A percentile compares a stretch with the other conserved stretches of the same genome.
These are phyloP conservation scores for Elymus sibiricus DNA, from an alignment of 176 grass and related monocot genomes.

Conservation along the genomic window DNA sequence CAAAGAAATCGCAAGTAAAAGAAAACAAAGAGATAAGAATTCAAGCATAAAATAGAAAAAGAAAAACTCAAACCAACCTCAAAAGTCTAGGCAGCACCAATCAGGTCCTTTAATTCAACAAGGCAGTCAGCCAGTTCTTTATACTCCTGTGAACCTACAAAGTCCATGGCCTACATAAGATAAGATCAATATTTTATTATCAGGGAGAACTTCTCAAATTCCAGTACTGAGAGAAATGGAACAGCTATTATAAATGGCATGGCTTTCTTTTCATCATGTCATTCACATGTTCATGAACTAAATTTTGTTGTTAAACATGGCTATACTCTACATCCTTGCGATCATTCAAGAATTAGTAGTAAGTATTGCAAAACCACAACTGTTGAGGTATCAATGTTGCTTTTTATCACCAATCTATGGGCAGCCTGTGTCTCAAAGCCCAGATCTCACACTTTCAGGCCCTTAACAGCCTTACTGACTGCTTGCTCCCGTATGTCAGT, in stretches of 20 bases:
- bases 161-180: conserved; percentile 57
- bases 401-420: neutral
- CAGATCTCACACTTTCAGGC: neutral
- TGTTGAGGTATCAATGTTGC: neutral
- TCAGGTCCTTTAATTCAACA: conserved; percentile 46
- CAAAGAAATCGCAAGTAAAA: neutral
- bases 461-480: neutral
- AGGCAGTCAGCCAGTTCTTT: conserved; percentile 57
- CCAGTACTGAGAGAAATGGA: neutral
- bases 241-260: neutral
- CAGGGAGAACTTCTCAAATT: neutral
- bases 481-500: neutral
- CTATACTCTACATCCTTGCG: neutral
- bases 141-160: conserved; percentile 46
- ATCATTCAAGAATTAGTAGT: neutral
- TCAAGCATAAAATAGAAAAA: neutral
- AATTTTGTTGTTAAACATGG: neutral
- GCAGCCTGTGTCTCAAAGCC: neutral
- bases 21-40: neutral
- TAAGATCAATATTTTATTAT: neutral
- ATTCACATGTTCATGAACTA: neutral
- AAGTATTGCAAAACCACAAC: neutral
- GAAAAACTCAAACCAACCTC: neutral
- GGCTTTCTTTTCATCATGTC: neutral
- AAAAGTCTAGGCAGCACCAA: conserved; percentile 38